Evolutionary conservation across 1,284 basidiomycete species (phyloP), one percentile per base, ranked within the genome.

Genomic region (Somion occarium): DNA sequence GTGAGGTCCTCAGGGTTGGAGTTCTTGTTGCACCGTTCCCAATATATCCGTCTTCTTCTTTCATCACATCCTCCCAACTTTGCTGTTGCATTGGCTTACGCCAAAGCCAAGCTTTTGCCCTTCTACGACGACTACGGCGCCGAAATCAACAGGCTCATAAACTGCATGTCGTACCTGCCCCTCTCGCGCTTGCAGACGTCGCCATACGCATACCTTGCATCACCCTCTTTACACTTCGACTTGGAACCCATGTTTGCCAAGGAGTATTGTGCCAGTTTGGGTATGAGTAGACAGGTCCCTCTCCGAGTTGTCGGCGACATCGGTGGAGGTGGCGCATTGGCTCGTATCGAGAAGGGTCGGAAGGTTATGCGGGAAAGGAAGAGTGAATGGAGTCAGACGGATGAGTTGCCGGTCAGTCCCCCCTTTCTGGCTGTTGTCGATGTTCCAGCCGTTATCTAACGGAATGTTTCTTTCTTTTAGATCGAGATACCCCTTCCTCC

Each of bases 301-400:
- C 73, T 98, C 41, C 76, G 87, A 47, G 89, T 96, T 3, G 87
- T 92, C 0, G 90, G 90, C 0, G 92, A 95, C 62, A 86, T 98
- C 46, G 95, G 95, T 1, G 91, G 90, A 0, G 89, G 91, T 3
- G 91, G 93, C 0, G 93, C 93, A 1, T 69, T 98, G 51, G 86
- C 87, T 11, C 81, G 86, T 55, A 95, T 97, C 53, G 91, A 96
- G 72, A 97, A 96, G 68, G 93, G 91, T 5, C 79, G 91, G 56
- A 89, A 88, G 57, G 87, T 98, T 26, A 93, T 98, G 89, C 83
- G 91, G 58, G 90, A 95, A 62, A 76, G 88, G 56, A 93, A 93
- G 65, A 90, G 86, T 61, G 93, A 92, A 74, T 89, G 91, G 95
- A 86, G 85, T 70, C 82, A 93, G 69, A 82, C 82, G 2, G 85